A percentile compares a stretch with the other conserved stretches of the same genome.
Evolutionary conservation across 1,284 basidiomycete genomes (phyloP).

Genomic region (Phylloporus gajari): DNA sequence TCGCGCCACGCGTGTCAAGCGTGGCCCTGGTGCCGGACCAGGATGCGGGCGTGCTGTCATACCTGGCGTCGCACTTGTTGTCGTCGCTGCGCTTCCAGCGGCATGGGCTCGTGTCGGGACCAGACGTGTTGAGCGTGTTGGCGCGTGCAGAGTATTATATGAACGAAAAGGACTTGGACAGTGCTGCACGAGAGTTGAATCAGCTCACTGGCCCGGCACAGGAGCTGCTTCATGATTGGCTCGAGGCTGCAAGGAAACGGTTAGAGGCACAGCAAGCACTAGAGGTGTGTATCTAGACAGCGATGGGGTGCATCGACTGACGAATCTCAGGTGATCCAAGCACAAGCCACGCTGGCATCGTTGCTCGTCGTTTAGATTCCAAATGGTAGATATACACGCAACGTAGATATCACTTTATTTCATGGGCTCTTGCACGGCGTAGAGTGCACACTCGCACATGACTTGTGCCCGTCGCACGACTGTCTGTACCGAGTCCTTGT

Average conservation of each 20-base stretch:
- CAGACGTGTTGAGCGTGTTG: constrained; percentile 88
- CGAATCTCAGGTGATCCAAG: constrained; percentile 74
- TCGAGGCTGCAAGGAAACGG: constrained; percentile 87
- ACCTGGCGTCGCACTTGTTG: constrained; percentile 83
- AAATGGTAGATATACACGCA: constrained; percentile 27
- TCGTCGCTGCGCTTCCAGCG: constrained; percentile 84
- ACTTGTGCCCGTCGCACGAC: constrained; percentile 85
- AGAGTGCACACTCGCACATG: constrained; percentile 80
- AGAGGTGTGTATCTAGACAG: constrained; percentile 64
- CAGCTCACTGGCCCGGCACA: constrained; percentile 89
- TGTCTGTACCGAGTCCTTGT: constrained; percentile 67
- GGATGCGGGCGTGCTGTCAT: constrained; percentile 88
- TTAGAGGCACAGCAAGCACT: constrained; percentile 95
- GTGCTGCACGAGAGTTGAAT: constrained; percentile 92
- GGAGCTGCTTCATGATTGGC: constrained; percentile 88
- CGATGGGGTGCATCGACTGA: background rate
- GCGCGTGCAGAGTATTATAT: constrained; percentile 92
- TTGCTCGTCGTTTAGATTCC: constrained; percentile 66
- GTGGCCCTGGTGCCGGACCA: constrained; percentile 93
- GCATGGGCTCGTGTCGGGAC: constrained; percentile 78
- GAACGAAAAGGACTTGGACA: constrained; percentile 93
- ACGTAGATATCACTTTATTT: constrained; percentile 27
- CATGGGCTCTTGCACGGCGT: constrained; percentile 29
- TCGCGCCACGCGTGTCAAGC: constrained; percentile 86
- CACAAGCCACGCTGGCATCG: constrained; percentile 81